These are phyloP conservation scores for Cyclotella choctawhatcheeana DNA, from an alignment of 108 stramenopile genomes.

Conservation along the genomic window DNA sequence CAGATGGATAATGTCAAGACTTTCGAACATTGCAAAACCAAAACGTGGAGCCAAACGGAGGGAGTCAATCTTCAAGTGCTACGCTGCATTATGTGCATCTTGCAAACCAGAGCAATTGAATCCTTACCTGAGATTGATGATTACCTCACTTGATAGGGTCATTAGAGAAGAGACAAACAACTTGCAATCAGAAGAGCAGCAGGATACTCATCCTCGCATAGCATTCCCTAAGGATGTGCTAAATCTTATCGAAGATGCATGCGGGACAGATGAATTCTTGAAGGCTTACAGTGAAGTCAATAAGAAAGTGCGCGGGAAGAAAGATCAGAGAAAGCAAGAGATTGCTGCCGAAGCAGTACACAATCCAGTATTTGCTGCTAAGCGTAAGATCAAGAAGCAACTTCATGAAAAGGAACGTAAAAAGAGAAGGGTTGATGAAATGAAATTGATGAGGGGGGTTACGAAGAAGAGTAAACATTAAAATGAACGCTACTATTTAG, in stretches of 20 bases:
- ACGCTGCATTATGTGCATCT: slow-evolving; percentile 70
- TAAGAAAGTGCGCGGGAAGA: slow-evolving; percentile 66
- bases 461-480: slow-evolving; percentile 22
- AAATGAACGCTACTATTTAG: not conserved
- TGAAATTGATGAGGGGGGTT: slow-evolving; percentile 51
- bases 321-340: slow-evolving; percentile 70
- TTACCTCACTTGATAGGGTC: slow-evolving; percentile 82
- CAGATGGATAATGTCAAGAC: slow-evolving; percentile 69
- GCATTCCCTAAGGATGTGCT: slow-evolving; percentile 77
- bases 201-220: slow-evolving; percentile 25
- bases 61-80: slow-evolving; percentile 83
- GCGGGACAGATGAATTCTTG: slow-evolving; percentile 66
- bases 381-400: slow-evolving; percentile 78
- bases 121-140: slow-evolving; percentile 75
- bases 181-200: slow-evolving; percentile 32
- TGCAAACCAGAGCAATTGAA: slow-evolving; percentile 52
- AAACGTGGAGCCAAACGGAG: slow-evolving; percentile 68
- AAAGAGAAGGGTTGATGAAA: slow-evolving; percentile 76
- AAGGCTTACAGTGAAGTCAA: slow-evolving; percentile 76
- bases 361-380: slow-evolving; percentile 69
- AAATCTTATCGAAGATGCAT: slow-evolving; percentile 73
- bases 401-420: slow-evolving; percentile 67
- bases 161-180: slow-evolving; percentile 68
- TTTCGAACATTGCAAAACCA: slow-evolving; percentile 83
- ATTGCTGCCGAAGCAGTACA: slow-evolving; percentile 69